Evolutionary conservation across 306 rosid species (phyloP), one percentile per base, ranked within the genome.

Genomic region (Castanea mollissima): DNA sequence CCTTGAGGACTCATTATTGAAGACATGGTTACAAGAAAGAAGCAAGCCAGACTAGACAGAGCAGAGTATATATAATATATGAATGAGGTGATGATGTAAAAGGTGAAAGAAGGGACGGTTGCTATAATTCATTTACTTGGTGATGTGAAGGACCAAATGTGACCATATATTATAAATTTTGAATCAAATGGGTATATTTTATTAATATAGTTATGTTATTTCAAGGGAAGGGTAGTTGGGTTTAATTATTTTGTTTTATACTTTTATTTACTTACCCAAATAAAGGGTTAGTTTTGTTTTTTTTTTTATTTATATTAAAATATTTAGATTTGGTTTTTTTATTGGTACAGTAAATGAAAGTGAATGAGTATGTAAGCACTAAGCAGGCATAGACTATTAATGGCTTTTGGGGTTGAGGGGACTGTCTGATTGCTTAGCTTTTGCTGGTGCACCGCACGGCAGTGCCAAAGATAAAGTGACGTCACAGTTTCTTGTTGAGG

Each of bases 1-100:
- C 97, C 99, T 72, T 93, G 99, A 14, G 93, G 84, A 74, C 86
- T 85, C 4, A 89, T 74, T 69, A 87, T 84, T 9, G 98, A 81
- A 73, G 91, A 87, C 98, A 92, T 91, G 75, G 62, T 49, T 14
- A 20, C 51, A 5, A 27, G 11, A 11, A n/a, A 29, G 13, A 11
- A 18, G 25, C 25, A 44, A 76, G 60, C 27, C 6, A 19, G 44
- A 8, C 27, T 19, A 13, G 5, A 5, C 7, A 46, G 19, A 14
- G 29, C 14, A 8, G 2, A 52, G 5, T 2, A 72, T 6, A 10
- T 49, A 56, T 13, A 29, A 21, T 7, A 34, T 55, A n/a, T 32
- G 67, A 57, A 56, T 56, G 69, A 20, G 68, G 19, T 57, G 68
- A 56, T 56, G 54, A 34, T 31, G 29, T 21, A 67, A 2, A 1